phyloP scores from a whole-genome alignment of 2,329 filamentous ascomycete species.

The Neonectria punicea region DNA sequence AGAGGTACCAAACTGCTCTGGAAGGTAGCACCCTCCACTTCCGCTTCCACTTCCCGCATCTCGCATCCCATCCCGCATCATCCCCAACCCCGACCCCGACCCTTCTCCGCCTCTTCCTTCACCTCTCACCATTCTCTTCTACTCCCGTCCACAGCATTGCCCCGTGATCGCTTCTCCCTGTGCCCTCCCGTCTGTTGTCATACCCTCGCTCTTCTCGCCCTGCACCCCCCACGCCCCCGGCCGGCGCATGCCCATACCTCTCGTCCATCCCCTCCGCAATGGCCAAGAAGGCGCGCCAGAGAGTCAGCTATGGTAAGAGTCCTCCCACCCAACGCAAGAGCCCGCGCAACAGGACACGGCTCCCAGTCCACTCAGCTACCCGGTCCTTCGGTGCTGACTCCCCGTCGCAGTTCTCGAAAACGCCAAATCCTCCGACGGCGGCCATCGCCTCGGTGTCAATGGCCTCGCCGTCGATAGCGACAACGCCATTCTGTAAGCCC shows the following conservation, averaged over 20 bases:
- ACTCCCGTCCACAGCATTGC: not conserved
- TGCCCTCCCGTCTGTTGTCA: slow-evolving; percentile 30
- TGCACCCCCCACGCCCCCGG: slow-evolving; percentile 13
- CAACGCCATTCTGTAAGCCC: slow-evolving; percentile 84
- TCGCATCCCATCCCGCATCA: slow-evolving; percentile 25
- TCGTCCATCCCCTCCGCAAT: slow-evolving; percentile 52
- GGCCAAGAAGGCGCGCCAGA: slow-evolving; percentile 76
- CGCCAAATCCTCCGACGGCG: slow-evolving; percentile 71
- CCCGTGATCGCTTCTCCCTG: slow-evolving; percentile 24
- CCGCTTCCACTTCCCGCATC: slow-evolving; percentile 28
- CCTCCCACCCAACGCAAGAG: slow-evolving; percentile 10
- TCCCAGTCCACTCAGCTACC: not conserved
- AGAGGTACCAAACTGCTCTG: not conserved
- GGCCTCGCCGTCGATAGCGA: slow-evolving; percentile 87
- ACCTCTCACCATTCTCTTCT: slow-evolving; percentile 2
- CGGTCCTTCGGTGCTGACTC: slow-evolving; percentile 14
- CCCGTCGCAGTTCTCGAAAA: slow-evolving; percentile 65
- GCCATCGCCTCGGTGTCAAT: slow-evolving; percentile 94
- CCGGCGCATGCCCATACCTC: slow-evolving; percentile 35
- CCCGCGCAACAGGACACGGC: not conserved
- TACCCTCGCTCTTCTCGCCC: slow-evolving; percentile 9
- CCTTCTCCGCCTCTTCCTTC: slow-evolving; percentile 9
- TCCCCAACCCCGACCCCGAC: slow-evolving; percentile 21
- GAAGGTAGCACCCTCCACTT: slow-evolving; percentile 22
- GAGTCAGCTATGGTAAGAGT: slow-evolving; percentile 74